Base-by-base conservation (phyloP, 495 filamentous ascomycete species). In the Xylaria nigripes region DNA sequence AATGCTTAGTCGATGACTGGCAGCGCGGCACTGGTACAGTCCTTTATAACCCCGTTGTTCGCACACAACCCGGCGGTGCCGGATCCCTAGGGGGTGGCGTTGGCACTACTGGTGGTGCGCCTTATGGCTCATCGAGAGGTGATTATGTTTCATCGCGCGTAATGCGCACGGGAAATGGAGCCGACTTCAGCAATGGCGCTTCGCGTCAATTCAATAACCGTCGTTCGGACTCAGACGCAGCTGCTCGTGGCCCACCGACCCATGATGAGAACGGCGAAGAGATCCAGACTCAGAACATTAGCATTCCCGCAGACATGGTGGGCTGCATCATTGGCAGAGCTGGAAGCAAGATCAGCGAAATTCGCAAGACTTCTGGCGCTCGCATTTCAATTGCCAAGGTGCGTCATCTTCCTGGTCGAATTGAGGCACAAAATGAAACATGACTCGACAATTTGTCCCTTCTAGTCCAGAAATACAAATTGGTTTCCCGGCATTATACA, bases 241-340 rank as follows among this genome's bases (percentile, higher is more conserved):
- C 74, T 66, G 77, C 81, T 51, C 85, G 86, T 48, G 79, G 78
- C 22, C 86, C 86, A 45, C 87, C 89, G 23, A 86, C 90, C 51
- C 82, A 89, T 54, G 90, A 90, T 50, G 94, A 96, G 66, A 92
- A 97, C 51, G 93, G 94, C 44, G 94, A 98, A 67, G 92, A 96
- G 69, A 84, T 96, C 47, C 93, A 96, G 72, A 98, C 93, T 6
- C 94, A 98, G 64, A 97, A 97, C 72, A 98, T 98, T 76, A 95
- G 90, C 73, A 98, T 98, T 63, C 93, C 93, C 27, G 86, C 93
- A 21, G 93, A 98, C 72, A 98, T 98, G 93, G 93, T 98, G 71
- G 93, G 93, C 51, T 98, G 93, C 74, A 98, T 98, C 74, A 98
- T 98, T 68, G 93, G 93, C 54, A 85, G 90, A 50, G 88, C 75